A percentile compares a stretch with the other conserved stretches of the same genome.
phyloP scores from a whole-genome alignment of 2,329 filamentous ascomycete genomes.

The Penicillium janthinellum region DNA sequence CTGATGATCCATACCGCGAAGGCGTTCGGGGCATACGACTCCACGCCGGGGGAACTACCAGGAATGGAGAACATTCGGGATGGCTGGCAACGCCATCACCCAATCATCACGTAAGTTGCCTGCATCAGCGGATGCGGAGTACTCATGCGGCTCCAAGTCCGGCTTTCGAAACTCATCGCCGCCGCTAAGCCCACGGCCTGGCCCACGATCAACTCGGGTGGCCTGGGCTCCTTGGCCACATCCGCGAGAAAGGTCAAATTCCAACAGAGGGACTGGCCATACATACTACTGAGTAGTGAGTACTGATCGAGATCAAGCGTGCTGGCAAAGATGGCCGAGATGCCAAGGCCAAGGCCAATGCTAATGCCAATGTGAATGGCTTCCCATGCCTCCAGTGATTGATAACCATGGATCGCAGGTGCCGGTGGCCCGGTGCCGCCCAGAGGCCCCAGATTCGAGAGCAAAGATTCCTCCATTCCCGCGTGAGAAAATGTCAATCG shows the following conservation, averaged over 20 bases:
- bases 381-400: not conserved
- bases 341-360: not conserved
- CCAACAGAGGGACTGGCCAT: not conserved
- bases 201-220: not conserved
- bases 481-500: not conserved
- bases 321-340: not conserved
- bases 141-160: constrained; percentile 15
- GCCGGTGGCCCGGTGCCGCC: not conserved
- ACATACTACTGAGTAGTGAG: too few species aligned
- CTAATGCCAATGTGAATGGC: not conserved
- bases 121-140: not conserved
- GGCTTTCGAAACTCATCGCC: constrained; percentile 1
- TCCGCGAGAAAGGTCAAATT: too few species aligned
- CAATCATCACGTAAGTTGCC: not conserved
- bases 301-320: not conserved
- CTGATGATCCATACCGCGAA: not conserved
- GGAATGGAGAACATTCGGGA: not conserved
- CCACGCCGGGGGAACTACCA: not conserved
- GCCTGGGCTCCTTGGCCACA: not conserved
- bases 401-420: not conserved
- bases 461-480: not conserved
- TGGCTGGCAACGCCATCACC: not conserved
- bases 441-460: not conserved
- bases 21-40: not conserved
- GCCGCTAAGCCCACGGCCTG: not conserved